These are phyloP conservation scores for Amanita fuliginea DNA, from an alignment of 768 basidiomycete species.

Conservation along the genomic window DNA sequence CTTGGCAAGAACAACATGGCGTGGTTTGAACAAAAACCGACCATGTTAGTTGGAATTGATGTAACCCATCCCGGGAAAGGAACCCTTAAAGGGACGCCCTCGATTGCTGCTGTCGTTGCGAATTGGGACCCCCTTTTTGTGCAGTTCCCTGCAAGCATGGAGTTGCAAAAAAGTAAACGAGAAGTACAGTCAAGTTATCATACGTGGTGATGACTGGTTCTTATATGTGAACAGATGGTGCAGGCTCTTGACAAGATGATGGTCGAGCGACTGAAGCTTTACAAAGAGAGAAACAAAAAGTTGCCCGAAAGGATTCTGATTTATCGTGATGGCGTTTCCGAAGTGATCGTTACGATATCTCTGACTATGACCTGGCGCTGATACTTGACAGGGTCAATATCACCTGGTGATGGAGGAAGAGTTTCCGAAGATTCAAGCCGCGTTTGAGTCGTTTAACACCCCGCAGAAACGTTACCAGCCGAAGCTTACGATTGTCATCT, in stretches of 20 bases:
- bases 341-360: slow-evolving; percentile 34
- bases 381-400: slow-evolving; percentile 53
- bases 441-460: slow-evolving; percentile 41
- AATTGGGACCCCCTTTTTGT: slow-evolving; percentile 52
- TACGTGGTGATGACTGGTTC: background rate
- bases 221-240: slow-evolving; percentile 55
- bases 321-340: slow-evolving; percentile 78
- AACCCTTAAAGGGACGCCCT: slow-evolving; percentile 64
- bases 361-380: background rate
- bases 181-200: slow-evolving; percentile 35
- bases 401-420: slow-evolving; percentile 50
- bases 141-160: slow-evolving; percentile 68
- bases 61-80: slow-evolving; percentile 77
- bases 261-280: slow-evolving; percentile 48
- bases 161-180: slow-evolving; percentile 63
- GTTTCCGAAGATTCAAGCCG: slow-evolving; percentile 47
- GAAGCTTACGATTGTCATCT: slow-evolving; percentile 60
- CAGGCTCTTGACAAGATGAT: slow-evolving; percentile 56
- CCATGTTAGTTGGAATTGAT: slow-evolving; percentile 79
- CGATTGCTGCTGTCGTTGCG: slow-evolving; percentile 79
- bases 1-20: slow-evolving; percentile 39
- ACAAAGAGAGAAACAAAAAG: slow-evolving; percentile 29
- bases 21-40: slow-evolving; percentile 50
- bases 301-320: slow-evolving; percentile 62
- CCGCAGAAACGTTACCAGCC: slow-evolving; percentile 35